phyloP scores from a whole-genome alignment of 2,329 filamentous ascomycete species.

The Pyricularia grisea region DNA sequence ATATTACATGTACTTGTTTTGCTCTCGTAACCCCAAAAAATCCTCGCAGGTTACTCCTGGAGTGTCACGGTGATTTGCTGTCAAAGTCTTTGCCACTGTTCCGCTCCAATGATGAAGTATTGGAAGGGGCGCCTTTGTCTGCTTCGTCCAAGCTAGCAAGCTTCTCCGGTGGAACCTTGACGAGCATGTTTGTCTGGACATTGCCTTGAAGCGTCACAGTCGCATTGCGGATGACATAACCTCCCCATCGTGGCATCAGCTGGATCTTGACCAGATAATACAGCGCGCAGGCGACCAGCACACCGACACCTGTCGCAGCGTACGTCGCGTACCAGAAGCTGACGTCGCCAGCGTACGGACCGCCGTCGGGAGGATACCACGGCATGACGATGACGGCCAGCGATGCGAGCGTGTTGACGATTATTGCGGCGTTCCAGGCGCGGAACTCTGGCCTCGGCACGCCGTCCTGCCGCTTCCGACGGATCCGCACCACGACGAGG shows the following conservation, averaged over 20 bases:
- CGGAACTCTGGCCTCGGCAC: slow-evolving; percentile 40
- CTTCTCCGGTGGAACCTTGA: slow-evolving; percentile 33
- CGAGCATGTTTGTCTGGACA: slow-evolving; percentile 33
- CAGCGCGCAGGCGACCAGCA: slow-evolving; percentile 36
- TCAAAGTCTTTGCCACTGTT: not conserved
- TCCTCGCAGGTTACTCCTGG: not conserved
- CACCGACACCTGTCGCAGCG: slow-evolving; percentile 50
- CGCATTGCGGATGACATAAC: slow-evolving; percentile 38
- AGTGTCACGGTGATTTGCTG: not conserved
- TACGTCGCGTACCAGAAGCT: slow-evolving; percentile 70
- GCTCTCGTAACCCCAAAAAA: not conserved
- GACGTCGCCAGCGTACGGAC: slow-evolving; percentile 51
- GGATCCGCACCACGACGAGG: slow-evolving; percentile 45
- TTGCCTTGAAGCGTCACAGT: slow-evolving; percentile 31
- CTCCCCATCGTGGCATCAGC: slow-evolving; percentile 28
- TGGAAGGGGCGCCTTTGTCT: slow-evolving; percentile 7
- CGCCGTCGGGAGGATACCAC: slow-evolving; percentile 58
- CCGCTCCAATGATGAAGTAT: not conserved
- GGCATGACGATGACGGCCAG: slow-evolving; percentile 59
- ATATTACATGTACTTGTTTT: not conserved
- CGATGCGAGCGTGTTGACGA: slow-evolving; percentile 50
- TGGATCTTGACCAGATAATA: slow-evolving; percentile 41
- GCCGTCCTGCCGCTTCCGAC: slow-evolving; percentile 38
- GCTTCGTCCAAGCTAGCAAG: slow-evolving; percentile 33
- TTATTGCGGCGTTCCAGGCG: slow-evolving; percentile 47